Base-by-base conservation (phyloP, 371 early-diverging fungal species). In the Mortierella sp. region DNA sequence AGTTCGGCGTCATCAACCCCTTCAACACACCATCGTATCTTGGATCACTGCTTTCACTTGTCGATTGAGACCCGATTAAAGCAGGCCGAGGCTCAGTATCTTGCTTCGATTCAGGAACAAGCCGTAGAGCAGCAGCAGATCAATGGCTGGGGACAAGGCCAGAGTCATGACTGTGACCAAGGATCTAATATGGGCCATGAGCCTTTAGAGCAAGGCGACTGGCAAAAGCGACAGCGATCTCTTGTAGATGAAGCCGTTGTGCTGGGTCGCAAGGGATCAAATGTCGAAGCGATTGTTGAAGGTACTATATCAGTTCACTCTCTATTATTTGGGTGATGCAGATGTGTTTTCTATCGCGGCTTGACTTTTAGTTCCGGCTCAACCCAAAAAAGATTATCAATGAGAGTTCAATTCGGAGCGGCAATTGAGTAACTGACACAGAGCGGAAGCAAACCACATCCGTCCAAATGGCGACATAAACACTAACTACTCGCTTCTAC, bases 21-120 rank as follows among this genome's bases (percentile, higher is more conserved):
- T 18, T 84, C 90, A 20, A 90, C 90, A 32, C 89, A 89, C 62
- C 89, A 89, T 65, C 85, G 89, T n/a, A 90, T 90, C 49, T 69
- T 90, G 55, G 89, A 90, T 72, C 89, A 90, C 64, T 80, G 89
- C 39, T 84, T 90, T 49, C 87, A 87, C 70, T 74, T 89, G 20
- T 90, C 90, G 18, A 90, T 89, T 51, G 89, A 89, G 73, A 88
- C 90, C 54, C 78, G 89, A 55, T 68, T 88, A 58, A 84, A 86
- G 63, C 89, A 87, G 61, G 86, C 87, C 12, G 84, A 87, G 66
- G 83, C 79, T 5, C 79, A 78, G 26, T 78, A 78, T 24, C 62
- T 64, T n/a, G 79, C 79, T 20, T 78, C 79, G 39, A 70, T 60
- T 30, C 79, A 78, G 35, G 79, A 78, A 26, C 68, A 54, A 47